Evolutionary conservation across 257 asterid species (phyloP).

Genomic region (Solanum phureja): DNA sequence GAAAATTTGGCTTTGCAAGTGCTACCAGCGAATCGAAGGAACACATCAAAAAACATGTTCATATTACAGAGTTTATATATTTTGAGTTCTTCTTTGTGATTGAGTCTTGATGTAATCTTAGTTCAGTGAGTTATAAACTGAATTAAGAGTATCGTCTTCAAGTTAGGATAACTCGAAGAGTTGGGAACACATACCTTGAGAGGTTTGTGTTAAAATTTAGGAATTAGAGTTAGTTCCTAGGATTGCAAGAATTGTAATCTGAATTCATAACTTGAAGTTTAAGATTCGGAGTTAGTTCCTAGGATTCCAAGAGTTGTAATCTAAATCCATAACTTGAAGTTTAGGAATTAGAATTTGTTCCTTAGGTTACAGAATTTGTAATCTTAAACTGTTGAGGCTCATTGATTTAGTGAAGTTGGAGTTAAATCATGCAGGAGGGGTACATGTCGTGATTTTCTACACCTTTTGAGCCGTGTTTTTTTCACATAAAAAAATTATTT

Average conservation of each 20-base stretch:
- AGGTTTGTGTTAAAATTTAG: neutral
- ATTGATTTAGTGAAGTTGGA: neutral
- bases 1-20: too few species aligned
- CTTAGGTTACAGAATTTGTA: neutral
- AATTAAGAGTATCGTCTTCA: neutral
- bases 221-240: neutral
- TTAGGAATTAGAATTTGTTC: neutral
- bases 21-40: too few species aligned
- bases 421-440: neutral
- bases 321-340: too few species aligned
- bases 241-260: neutral
- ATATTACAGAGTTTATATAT: neutral
- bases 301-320: neutral
- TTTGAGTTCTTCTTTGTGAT: neutral
- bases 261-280: too few species aligned
- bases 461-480: too few species aligned
- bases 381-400: neutral
- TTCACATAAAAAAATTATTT: too few species aligned
- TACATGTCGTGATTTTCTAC: neutral
- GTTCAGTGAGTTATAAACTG: neutral
- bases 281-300: neutral
- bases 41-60: too few species aligned
- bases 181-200: neutral
- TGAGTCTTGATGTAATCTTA: neutral
- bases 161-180: neutral